Conservation (phyloP, 192 early-diverging fungal species). For the Gaertneriomyces sp. region DNA sequence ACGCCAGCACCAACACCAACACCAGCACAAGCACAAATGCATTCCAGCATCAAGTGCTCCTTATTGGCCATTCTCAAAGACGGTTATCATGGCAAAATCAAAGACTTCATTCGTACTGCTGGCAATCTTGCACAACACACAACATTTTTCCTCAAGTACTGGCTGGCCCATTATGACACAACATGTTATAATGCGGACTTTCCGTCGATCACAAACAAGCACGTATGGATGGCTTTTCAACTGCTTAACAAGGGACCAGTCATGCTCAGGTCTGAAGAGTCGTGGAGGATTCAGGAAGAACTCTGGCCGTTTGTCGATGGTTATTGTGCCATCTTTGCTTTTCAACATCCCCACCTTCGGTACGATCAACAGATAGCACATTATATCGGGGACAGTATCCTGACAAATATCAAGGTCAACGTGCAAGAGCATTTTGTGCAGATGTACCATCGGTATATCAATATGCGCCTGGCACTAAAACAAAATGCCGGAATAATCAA, state of each 20-base stretch:
- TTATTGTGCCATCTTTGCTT: neutral
- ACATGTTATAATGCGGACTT: neutral
- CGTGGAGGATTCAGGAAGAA: neutral
- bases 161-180: neutral
- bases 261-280: neutral
- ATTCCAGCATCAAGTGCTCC: no score
- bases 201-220: neutral
- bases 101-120: neutral
- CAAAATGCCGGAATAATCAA: neutral
- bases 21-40: no score
- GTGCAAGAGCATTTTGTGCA: conserved; percentile 14
- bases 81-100: no score
- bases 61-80: no score
- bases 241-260: conserved; percentile 7
- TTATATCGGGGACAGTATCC: conserved; percentile 7
- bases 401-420: conserved; percentile 15
- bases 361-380: conserved; percentile 11
- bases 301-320: conserved; percentile 4
- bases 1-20: no score
- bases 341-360: conserved; percentile 1
- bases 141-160: conserved; percentile 5
- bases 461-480: neutral
- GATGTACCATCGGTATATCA: neutral
- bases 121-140: neutral
- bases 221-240: neutral